phyloP scores from a whole-genome alignment of 163 green algal species.

The Scenedesmus sp. region DNA sequence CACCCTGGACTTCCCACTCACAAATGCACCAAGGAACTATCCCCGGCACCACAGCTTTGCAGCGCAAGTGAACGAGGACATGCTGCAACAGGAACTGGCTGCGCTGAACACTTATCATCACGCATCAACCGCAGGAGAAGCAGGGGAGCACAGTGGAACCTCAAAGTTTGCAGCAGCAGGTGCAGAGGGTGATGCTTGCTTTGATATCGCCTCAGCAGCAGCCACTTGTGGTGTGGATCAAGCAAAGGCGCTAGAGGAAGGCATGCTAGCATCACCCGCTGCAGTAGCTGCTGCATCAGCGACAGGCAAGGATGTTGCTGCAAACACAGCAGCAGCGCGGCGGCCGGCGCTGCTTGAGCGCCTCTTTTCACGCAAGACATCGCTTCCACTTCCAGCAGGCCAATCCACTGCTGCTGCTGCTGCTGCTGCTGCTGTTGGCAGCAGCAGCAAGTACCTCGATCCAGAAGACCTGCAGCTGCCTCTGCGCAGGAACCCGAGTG shows the following conservation, averaged over 20 bases:
- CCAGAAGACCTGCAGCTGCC: neutral
- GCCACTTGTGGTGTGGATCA: neutral
- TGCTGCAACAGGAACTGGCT: neutral
- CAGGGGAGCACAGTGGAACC: too few relatives aligned
- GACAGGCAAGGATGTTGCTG: neutral
- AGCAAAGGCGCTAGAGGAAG: neutral
- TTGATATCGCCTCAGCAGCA: neutral
- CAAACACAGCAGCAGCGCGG: neutral
- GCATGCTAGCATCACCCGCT: neutral
- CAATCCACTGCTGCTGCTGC: neutral
- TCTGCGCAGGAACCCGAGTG: neutral
- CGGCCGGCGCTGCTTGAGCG: neutral
- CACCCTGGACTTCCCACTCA: slow-evolving; percentile 32
- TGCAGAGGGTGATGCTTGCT: neutral
- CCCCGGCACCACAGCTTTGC: neutral
- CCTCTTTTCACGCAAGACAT: neutral
- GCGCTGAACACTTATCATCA: neutral
- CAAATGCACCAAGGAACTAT: neutral
- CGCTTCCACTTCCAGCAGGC: neutral
- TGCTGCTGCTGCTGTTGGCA: too few relatives aligned
- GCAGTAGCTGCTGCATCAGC: neutral
- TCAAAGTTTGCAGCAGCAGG: neutral
- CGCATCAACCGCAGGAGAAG: neutral
- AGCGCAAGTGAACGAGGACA: neutral
- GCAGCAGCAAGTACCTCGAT: too few relatives aligned